Base-by-base conservation (phyloP, 495 filamentous ascomycete genomes). In the Xylaria palmicola region DNA sequence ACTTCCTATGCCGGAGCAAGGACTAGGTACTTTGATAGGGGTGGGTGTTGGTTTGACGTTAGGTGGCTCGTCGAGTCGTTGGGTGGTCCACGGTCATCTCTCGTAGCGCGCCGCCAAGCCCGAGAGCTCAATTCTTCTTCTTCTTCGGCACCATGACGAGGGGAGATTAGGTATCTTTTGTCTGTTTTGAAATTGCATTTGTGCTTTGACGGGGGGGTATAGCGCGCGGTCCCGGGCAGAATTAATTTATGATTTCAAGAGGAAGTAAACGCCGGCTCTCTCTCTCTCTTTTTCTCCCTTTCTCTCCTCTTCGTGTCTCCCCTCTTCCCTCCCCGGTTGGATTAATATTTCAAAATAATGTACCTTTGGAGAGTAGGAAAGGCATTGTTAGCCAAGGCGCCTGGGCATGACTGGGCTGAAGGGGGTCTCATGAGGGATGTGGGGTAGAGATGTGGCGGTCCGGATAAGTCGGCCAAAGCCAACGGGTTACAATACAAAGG, bases 301-400 rank as follows among this genome's bases (percentile, higher is more conserved):
- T 20, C 12, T 24, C 36, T 22, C 6, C 17, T 36, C 29, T n/a
- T 24, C n/a, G n/a, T n/a, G n/a, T 19, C 26, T 20, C 22, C n/a
- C 10, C 12, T 30, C 37, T 24, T 20, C 12, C 34, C 36, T 22
- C 6, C 17, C 43, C 29, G n/a, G n/a, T n/a, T n/a, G n/a, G 39
- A 47, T 62, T 78, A 81, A 59, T 80, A 81, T 68, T 80, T 80
- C 53, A 77, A 67, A 50, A 80, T 81, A 56, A 80, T 79, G 75
- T 80, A 81, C 59, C 66, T 71, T n/a, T n/a, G n/a, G n/a, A n/a
- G 59, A 51, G 65, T 58, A 50, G 24, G 15, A 34, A 15, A 36
- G 22, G 29, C 13, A n/a, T n/a, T 40, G 60, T 67, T 58, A 68
- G 64, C 55, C 51, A 49, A n/a, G n/a, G n/a, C n/a, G n/a, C n/a